phyloP scores from a whole-genome alignment of 75 land plant genomes.

The Picea glauca region DNA sequence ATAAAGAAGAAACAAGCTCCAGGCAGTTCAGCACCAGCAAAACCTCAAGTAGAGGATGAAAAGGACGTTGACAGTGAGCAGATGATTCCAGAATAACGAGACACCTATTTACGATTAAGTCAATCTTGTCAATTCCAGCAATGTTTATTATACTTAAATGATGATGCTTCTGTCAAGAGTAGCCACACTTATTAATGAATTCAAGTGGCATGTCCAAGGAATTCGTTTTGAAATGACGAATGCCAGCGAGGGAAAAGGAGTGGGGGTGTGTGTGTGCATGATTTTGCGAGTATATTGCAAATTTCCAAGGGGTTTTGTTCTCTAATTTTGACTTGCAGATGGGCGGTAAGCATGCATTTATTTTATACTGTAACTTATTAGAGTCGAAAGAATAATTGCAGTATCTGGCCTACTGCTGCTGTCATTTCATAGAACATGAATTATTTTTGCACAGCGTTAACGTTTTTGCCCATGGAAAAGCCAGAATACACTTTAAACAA shows the following conservation, averaged over 20 bases:
- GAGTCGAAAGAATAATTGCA: no score
- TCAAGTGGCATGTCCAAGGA: not conserved
- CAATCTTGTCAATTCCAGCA: not conserved
- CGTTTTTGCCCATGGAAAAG: no score
- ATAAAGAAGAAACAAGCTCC: conserved; percentile 94
- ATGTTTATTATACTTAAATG: not conserved
- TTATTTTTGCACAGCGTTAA: no score
- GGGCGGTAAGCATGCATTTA: not conserved
- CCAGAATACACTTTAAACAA: no score
- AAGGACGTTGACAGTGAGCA: conserved; percentile 93
- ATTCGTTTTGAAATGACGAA: not conserved
- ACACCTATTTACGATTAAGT: conserved; percentile 11
- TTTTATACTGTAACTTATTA: not conserved
- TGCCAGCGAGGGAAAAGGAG: not conserved
- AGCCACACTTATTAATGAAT: not conserved
- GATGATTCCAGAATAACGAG: conserved; percentile 73
- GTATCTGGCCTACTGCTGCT: no score
- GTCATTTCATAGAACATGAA: no score
- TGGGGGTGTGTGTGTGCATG: not conserved
- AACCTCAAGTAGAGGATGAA: conserved; percentile 73
- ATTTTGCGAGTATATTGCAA: not conserved
- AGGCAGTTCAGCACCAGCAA: conserved; percentile 45
- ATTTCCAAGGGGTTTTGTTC: not conserved
- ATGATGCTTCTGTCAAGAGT: not conserved
- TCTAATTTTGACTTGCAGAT: not conserved